A percentile compares a stretch with the other conserved stretches of the same genome.
Evolutionary conservation across 176 grass and related monocot genomes (phyloP).

Genomic region (Ampelocalamus luodianensis): DNA sequence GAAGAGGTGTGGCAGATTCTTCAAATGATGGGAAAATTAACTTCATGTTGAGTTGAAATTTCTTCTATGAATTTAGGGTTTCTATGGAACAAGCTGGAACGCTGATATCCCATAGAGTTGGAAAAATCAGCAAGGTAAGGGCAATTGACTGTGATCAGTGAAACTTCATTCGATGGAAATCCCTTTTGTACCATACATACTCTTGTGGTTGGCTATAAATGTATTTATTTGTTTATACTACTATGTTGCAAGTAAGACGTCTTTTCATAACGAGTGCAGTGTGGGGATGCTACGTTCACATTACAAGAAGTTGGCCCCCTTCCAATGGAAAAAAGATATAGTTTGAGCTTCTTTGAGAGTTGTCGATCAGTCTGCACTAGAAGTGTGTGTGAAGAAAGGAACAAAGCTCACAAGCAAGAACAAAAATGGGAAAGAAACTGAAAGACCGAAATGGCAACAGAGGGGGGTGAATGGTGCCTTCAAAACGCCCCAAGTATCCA

Average conservation of each 20-base stretch:
- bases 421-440: slow-evolving; percentile 18
- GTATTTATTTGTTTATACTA: slow-evolving; percentile 25
- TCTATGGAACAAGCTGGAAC: background rate
- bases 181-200: slow-evolving; percentile 44
- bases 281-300: slow-evolving; percentile 21
- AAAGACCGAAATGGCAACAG: no score
- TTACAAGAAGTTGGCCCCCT: background rate
- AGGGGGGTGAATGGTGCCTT: no score
- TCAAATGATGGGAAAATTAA: slow-evolving; percentile 29
- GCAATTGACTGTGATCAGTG: background rate
- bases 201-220: slow-evolving; percentile 18
- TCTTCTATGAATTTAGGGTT: slow-evolving; percentile 32
- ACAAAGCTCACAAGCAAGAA: slow-evolving; percentile 51
- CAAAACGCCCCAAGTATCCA: no score
- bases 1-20: slow-evolving; percentile 93
- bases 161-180: slow-evolving; percentile 15
- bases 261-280: background rate
- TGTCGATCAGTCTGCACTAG: background rate
- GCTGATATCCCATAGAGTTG: slow-evolving; percentile 5
- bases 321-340: background rate
- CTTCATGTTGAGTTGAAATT: background rate
- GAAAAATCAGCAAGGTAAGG: background rate
- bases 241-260: no score
- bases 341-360: background rate
- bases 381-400: slow-evolving; percentile 60